A percentile compares a stretch with the other conserved stretches of the same genome.
Evolutionary conservation across 208 protist species (phyloP).

Genomic region (Wallacemonas sp.): DNA sequence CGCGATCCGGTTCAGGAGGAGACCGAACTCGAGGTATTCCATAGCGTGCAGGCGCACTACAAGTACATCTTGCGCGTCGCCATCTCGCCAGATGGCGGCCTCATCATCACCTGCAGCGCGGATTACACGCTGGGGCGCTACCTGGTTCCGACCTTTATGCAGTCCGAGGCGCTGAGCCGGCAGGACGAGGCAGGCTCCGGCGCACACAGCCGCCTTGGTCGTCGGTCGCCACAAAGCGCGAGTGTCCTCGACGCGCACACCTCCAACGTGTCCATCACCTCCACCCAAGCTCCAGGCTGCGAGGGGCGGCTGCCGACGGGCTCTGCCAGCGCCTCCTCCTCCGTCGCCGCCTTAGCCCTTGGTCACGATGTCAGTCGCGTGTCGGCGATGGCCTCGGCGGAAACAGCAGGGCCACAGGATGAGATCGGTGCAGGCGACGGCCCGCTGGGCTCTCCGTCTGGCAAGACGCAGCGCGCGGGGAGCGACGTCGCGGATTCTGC

Average conservation of each 20-base stretch:
- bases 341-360: too few relatives aligned
- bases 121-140: constrained; percentile 85
- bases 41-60: constrained; percentile 82
- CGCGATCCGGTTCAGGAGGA: constrained; percentile 28
- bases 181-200: neutral
- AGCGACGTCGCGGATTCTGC: too few relatives aligned
- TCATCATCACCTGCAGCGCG: constrained; percentile 79
- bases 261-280: constrained; percentile 17
- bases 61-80: constrained; percentile 88
- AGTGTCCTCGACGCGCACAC: neutral
- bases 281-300: constrained; percentile 15
- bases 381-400: too few relatives aligned
- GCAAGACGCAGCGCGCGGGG: too few relatives aligned
- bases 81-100: constrained; percentile 63
- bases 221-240: neutral
- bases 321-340: neutral
- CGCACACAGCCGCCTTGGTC: neutral
- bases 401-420: too few relatives aligned
- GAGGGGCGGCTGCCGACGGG: neutral
- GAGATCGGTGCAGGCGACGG: too few relatives aligned
- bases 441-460: too few relatives aligned
- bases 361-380: too few relatives aligned
- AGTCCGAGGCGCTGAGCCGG: neutral
- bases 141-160: constrained; percentile 49
- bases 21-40: constrained; percentile 70